A percentile compares a stretch with the other conserved stretches of the same genome.
Evolutionary conservation across 2,329 filamentous ascomycete genomes (phyloP).

Genomic region (Aspergillus sp.): DNA sequence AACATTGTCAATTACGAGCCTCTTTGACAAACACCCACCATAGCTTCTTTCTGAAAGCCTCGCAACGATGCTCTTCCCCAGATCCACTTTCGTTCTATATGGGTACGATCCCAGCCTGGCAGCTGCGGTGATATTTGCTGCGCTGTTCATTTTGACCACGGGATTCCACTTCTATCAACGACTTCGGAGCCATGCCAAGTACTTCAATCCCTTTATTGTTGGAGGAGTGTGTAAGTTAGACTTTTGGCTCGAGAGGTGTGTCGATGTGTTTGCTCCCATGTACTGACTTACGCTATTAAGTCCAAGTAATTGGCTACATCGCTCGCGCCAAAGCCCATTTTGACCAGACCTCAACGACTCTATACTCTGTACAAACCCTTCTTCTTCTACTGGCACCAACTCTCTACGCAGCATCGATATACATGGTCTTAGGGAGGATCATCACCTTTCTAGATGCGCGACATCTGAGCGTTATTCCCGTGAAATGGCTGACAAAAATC

Average conservation of each 20-base stretch:
- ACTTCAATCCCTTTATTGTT: slow-evolving; percentile 18
- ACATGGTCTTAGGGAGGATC: neutral
- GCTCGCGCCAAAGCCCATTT: slow-evolving; percentile 6
- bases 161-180: slow-evolving; percentile 16
- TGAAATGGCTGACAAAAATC: slow-evolving; percentile 4
- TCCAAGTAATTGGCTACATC: slow-evolving; percentile 7
- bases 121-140: slow-evolving; percentile 26
- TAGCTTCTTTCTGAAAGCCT: too few species aligned
- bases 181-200: slow-evolving; percentile 10
- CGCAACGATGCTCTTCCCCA: too few species aligned
- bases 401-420: slow-evolving; percentile 5
- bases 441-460: neutral
- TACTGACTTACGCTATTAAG: neutral
- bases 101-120: slow-evolving; percentile 28
- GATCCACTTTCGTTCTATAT: slow-evolving; percentile 14
- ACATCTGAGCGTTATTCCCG: neutral
- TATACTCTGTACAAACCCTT: slow-evolving; percentile 5
- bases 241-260: neutral
- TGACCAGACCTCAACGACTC: neutral
- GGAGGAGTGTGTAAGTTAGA: slow-evolving; percentile 21
- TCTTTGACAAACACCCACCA: too few species aligned
- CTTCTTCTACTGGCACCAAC: slow-evolving; percentile 7
- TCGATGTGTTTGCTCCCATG: too few species aligned
- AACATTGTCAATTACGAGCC: too few species aligned
- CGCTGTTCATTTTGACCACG: slow-evolving; percentile 20